phyloP scores from a whole-genome alignment of 306 rosid genomes.

The Clitoria ternatea region DNA sequence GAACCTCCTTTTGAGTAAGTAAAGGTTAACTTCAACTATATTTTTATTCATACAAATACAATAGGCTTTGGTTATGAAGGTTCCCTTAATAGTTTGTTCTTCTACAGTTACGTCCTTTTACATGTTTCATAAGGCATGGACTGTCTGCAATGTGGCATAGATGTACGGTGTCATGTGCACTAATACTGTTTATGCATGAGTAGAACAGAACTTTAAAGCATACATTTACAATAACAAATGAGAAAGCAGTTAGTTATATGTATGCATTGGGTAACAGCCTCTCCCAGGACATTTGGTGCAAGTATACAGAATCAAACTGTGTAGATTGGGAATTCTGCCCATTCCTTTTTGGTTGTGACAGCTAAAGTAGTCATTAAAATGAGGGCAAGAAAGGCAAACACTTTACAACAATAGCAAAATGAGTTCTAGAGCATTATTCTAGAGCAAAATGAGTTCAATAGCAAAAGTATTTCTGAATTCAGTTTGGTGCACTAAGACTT shows the following conservation, averaged over 20 bases:
- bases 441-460: too few species aligned
- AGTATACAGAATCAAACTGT: neutral
- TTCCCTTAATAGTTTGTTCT: neutral
- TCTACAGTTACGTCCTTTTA: neutral
- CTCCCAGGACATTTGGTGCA: neutral
- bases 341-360: neutral
- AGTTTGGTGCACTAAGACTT: too few species aligned
- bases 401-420: neutral
- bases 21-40: slow-evolving; percentile 7
- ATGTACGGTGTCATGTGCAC: neutral
- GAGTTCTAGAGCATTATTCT: too few species aligned
- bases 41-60: slow-evolving; percentile 10
- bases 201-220: neutral
- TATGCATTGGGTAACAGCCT: neutral
- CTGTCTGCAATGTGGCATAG: neutral
- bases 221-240: neutral
- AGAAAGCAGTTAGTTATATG: neutral
- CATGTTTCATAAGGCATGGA: neutral
- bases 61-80: neutral
- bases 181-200: neutral
- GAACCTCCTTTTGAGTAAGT: slow-evolving; percentile 93
- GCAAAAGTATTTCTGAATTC: too few species aligned
- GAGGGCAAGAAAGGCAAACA: neutral
- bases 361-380: neutral
- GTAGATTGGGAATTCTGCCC: neutral